phyloP scores from a whole-genome alignment of 352 stramenopile species.

The Phytophthora pini region DNA sequence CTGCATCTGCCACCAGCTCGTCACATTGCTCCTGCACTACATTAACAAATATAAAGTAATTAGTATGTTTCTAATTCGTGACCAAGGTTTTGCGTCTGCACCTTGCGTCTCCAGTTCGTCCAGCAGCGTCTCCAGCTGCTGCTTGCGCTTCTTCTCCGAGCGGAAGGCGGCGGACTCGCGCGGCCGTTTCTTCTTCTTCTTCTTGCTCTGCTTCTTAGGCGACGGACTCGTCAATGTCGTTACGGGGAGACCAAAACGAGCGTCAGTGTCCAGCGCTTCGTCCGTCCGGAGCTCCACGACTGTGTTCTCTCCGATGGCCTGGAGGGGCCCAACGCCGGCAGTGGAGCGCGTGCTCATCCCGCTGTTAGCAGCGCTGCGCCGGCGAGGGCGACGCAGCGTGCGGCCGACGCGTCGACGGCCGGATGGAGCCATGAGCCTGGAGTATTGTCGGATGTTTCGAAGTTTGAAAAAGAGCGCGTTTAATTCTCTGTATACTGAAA shows the following conservation, averaged over 20 bases:
- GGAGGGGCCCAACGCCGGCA: slow-evolving; percentile 33
- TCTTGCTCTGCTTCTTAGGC: slow-evolving; percentile 36
- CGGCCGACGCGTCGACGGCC: slow-evolving; percentile 45
- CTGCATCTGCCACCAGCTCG: slow-evolving; percentile 55
- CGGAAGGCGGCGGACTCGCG: slow-evolving; percentile 27
- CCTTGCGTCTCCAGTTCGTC: slow-evolving; percentile 71
- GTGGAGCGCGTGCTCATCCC: slow-evolving; percentile 19
- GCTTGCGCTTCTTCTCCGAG: slow-evolving; percentile 52
- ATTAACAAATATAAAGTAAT: slow-evolving; percentile 6
- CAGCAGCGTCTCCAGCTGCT: slow-evolving; percentile 50
- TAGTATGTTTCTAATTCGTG: slow-evolving; percentile 4
- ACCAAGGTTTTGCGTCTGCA: slow-evolving; percentile 17
- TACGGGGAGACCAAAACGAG: slow-evolving; percentile 15
- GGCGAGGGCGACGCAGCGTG: slow-evolving; percentile 52
- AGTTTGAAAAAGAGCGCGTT: slow-evolving; percentile 38
- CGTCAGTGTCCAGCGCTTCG: slow-evolving; percentile 21
- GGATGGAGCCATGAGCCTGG: slow-evolving; percentile 41
- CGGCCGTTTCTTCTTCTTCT: slow-evolving; percentile 40
- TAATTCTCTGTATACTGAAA: no score
- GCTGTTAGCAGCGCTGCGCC: slow-evolving; percentile 28
- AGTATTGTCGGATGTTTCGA: slow-evolving; percentile 9
- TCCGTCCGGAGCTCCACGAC: slow-evolving; percentile 47
- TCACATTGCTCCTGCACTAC: slow-evolving; percentile 75
- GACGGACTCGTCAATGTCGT: slow-evolving; percentile 25
- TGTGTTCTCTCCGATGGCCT: slow-evolving; percentile 73